Percentiles rank a stretch among this genome's conserved stretches.
Evolutionary conservation across 768 basidiomycete species (phyloP).

Genomic region (Agaricus blazei): DNA sequence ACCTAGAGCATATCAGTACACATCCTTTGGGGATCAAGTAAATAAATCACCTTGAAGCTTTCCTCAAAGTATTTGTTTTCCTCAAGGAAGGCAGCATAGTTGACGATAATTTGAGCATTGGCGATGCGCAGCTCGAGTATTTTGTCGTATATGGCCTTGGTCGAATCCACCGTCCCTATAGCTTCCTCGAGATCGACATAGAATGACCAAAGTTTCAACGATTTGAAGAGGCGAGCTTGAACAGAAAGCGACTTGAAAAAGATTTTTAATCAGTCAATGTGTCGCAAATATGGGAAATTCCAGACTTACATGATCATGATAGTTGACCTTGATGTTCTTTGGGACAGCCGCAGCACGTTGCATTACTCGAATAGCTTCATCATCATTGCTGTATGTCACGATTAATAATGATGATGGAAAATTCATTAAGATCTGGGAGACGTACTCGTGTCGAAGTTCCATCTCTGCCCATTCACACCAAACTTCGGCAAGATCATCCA

Average conservation of each 20-base stretch:
- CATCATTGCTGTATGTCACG: conserved; percentile 74
- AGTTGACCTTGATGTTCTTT: conserved; percentile 85
- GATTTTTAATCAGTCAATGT: background rate
- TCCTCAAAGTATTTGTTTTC: conserved; percentile 99
- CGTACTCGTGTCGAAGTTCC: conserved; percentile 94
- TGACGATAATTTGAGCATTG: conserved; percentile 96
- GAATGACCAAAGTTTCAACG: conserved; percentile 97
- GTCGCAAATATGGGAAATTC: background rate
- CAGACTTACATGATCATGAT: conserved; percentile 83
- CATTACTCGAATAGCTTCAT: conserved; percentile 93
- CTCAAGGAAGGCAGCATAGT: conserved; percentile 95
- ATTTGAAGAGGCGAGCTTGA: conserved; percentile 93
- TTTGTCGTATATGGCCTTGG: conserved; percentile 93
- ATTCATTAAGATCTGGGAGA: conserved; percentile 12
- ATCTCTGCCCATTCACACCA: conserved; percentile 99
- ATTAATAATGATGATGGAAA: background rate
- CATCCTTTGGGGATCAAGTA: background rate
- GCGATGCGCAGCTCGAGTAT: conserved; percentile 96
- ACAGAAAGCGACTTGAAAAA: conserved; percentile 64
- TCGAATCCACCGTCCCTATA: conserved; percentile 86
- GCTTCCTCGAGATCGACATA: conserved; percentile 98
- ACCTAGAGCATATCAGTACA: conserved; percentile 42
- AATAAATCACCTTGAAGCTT: conserved; percentile 77
- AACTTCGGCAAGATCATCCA: conserved; percentile 95
- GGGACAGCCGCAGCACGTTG: conserved; percentile 92